Evolutionary conservation across 257 asterid species (phyloP).

Genomic region (Perilla frutescens): DNA sequence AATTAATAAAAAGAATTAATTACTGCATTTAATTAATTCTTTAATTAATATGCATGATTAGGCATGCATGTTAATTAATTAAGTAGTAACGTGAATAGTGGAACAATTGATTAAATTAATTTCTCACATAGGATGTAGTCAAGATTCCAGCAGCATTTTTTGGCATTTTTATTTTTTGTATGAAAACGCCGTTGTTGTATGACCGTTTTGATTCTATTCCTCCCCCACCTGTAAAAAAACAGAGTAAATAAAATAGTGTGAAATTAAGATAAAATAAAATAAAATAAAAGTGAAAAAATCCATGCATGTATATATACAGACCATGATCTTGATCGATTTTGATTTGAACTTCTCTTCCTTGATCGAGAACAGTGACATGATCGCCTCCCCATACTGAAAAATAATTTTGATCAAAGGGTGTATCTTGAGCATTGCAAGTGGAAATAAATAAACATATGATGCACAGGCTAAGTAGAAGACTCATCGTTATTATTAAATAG

Average conservation of each 20-base stretch:
- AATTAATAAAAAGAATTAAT: too few species aligned
- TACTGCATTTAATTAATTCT: too few species aligned
- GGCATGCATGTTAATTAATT: too few species aligned
- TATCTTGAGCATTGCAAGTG: background rate
- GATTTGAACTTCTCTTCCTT: constrained; percentile 25
- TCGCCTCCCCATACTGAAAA: background rate
- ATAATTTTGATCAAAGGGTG: constrained; percentile 2
- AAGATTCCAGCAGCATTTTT: background rate
- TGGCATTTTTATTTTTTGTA: constrained; percentile 19
- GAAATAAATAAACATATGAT: background rate
- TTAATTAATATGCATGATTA: too few species aligned
- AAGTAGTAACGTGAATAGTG: too few species aligned
- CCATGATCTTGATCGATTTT: constrained; percentile 8
- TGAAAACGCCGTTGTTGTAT: background rate
- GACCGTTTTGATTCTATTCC: constrained; percentile 20
- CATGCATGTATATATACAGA: too few species aligned
- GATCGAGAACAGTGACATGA: constrained; percentile 6
- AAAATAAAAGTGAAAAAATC: too few species aligned
- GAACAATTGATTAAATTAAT: too few species aligned
- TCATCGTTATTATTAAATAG: background rate
- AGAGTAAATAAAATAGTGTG: too few species aligned
- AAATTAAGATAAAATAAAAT: too few species aligned
- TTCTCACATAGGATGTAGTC: constrained; percentile 27
- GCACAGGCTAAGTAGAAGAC: background rate
- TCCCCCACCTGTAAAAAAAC: constrained; percentile 18